phyloP scores from a whole-genome alignment of 2,329 filamentous ascomycete genomes.

The Mycogone perniciosa region DNA sequence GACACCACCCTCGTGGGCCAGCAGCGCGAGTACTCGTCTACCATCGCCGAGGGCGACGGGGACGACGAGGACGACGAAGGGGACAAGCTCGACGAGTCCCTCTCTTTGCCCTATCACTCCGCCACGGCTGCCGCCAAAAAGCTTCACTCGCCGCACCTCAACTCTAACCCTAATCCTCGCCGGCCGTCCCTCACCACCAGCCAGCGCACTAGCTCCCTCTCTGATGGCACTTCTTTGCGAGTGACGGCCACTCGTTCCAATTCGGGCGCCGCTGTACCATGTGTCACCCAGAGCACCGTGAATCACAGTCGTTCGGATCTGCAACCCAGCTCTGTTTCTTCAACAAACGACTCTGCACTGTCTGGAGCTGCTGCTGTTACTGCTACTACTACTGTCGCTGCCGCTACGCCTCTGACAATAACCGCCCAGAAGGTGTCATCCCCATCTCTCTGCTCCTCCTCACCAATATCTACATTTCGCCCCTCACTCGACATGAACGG shows the following conservation, averaged over 20 bases:
- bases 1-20: conserved; percentile 31
- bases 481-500: conserved; percentile 50
- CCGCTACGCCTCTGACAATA: conserved; percentile 20
- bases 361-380: conserved; percentile 19
- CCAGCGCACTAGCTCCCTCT: conserved; percentile 30
- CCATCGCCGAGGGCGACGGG: conserved; percentile 36
- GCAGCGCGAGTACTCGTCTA: conserved; percentile 40
- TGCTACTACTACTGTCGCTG: conserved; percentile 12
- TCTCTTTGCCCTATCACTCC: conserved; percentile 17
- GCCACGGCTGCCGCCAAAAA: conserved; percentile 8
- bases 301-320: conserved; percentile 43
- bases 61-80: conserved; percentile 34
- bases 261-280: conserved; percentile 23
- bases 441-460: conserved; percentile 21
- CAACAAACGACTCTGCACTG: conserved; percentile 30
- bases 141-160: conserved; percentile 6
- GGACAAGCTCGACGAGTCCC: conserved; percentile 14
- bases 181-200: conserved; percentile 27
- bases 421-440: conserved; percentile 21
- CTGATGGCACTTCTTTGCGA: conserved; percentile 27
- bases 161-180: conserved; percentile 13
- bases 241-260: conserved; percentile 23
- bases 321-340: conserved; percentile 28
- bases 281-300: conserved; percentile 34
- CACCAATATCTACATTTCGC: conserved; percentile 46